phyloP scores from a whole-genome alignment of 2,329 filamentous ascomycete genomes.

The Phyllosticta capitalensis region DNA sequence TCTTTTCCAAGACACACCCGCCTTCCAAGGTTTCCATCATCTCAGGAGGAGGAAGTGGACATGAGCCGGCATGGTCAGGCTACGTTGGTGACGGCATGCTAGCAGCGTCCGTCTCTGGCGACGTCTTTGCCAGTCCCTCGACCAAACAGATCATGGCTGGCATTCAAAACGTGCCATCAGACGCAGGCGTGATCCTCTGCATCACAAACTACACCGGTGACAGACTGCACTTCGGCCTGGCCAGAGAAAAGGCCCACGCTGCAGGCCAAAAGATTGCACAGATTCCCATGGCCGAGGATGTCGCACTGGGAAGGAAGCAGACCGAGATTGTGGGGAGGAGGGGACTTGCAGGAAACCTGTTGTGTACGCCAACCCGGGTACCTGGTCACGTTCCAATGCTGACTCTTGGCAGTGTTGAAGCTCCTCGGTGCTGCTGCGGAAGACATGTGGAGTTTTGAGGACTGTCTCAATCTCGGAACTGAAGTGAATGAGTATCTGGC shows the following conservation, averaged over 20 bases:
- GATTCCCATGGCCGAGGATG: conserved; percentile 41
- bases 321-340: conserved; percentile 40
- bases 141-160: conserved; percentile 43
- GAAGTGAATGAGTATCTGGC: conserved; percentile 37
- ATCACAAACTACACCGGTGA: conserved; percentile 44
- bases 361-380: conserved; percentile 1
- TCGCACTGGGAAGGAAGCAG: conserved; percentile 38
- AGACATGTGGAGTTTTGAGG: conserved; percentile 35
- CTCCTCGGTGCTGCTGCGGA: conserved; percentile 38
- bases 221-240: conserved; percentile 41
- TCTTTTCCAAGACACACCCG: conserved; percentile 37
- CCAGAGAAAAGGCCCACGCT: conserved; percentile 37
- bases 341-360: conserved; percentile 40
- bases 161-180: conserved; percentile 36
- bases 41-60: conserved; percentile 38
- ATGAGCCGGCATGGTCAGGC: conserved; percentile 41
- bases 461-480: conserved; percentile 35
- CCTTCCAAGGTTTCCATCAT: conserved; percentile 36
- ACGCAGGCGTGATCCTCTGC: conserved; percentile 38
- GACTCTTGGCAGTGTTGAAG: conserved; percentile 31
- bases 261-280: conserved; percentile 37
- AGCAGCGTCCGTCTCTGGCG: conserved; percentile 38
- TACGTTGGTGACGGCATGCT: conserved; percentile 42
- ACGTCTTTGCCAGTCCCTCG: conserved; percentile 39
- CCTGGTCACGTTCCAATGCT: conserved; percentile 22